Percentiles rank a stretch among this genome's conserved stretches.
Conservation (phyloP, 129 eudicot genomes). For the Lactuca saligna region DNA sequence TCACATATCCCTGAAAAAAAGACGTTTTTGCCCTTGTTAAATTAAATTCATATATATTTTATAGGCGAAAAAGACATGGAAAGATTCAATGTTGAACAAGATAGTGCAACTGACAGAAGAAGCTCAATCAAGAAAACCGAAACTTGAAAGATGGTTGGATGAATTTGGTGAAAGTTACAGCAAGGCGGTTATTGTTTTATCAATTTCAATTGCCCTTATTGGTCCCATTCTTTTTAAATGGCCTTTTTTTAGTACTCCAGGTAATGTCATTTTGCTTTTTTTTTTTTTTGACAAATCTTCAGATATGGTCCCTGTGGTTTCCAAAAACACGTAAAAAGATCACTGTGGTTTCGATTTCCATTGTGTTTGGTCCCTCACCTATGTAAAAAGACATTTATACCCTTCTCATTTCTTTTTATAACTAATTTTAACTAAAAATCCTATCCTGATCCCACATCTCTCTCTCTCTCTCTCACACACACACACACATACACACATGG, state of each 20-base stretch:
- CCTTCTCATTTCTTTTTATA: no score
- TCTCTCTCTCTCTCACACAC: no score
- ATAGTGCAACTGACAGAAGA: constrained; percentile 94
- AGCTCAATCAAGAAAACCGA: constrained; percentile 89
- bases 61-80: constrained; percentile 93
- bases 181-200: constrained; percentile 70
- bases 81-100: constrained; percentile 85
- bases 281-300: not conserved
- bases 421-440: no score
- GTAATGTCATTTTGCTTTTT: constrained; percentile 34
- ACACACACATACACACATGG: no score
- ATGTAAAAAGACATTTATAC: no score
- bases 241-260: constrained; percentile 86
- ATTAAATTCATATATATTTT: not conserved
- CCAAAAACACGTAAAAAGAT: no score
- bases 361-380: no score
- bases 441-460: no score
- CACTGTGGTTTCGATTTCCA: no score
- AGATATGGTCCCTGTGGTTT: not conserved
- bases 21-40: not conserved
- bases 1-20: not conserved
- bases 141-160: constrained; percentile 96
- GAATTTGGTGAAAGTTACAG: constrained; percentile 93
- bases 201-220: constrained; percentile 69
- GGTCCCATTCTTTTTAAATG: constrained; percentile 94